Conservation (phyloP, 2,329 filamentous ascomycete species). For the Corinectria fuckeliana region DNA sequence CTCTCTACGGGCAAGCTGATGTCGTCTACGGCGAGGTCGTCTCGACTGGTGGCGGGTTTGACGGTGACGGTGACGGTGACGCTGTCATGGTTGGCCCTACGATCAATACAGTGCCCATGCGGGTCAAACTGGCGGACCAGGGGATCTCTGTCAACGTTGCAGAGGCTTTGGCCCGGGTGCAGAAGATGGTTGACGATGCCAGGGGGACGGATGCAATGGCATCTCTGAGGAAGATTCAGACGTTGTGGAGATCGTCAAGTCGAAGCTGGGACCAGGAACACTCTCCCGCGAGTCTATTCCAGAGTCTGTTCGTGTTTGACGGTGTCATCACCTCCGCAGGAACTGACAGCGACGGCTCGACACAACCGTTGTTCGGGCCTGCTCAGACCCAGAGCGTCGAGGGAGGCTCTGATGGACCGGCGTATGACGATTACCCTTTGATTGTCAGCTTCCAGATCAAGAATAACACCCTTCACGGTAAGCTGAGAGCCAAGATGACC, state of each 20-base stretch:
- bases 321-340: slow-evolving; percentile 15
- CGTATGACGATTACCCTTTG: slow-evolving; percentile 35
- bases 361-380: neutral
- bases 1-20: slow-evolving; percentile 26
- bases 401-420: slow-evolving; percentile 3
- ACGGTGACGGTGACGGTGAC: neutral
- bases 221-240: slow-evolving; percentile 30
- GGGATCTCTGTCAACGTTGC: neutral
- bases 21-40: slow-evolving; percentile 33
- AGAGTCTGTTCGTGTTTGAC: slow-evolving; percentile 37
- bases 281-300: slow-evolving; percentile 25
- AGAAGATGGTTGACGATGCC: slow-evolving; percentile 25
- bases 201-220: slow-evolving; percentile 25
- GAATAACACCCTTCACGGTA: slow-evolving; percentile 22
- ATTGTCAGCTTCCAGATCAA: slow-evolving; percentile 34
- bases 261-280: slow-evolving; percentile 1
- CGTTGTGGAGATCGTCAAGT: slow-evolving; percentile 29
- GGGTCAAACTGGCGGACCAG: neutral
- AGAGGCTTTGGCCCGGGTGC: neutral
- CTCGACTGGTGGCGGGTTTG: slow-evolving; percentile 6
- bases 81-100: neutral
- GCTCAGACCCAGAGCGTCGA: neutral
- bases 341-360: neutral
- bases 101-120: neutral
- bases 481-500: slow-evolving; percentile 26